Base-by-base conservation (phyloP, 768 basidiomycete species). In the Dendrothele bispora region DNA sequence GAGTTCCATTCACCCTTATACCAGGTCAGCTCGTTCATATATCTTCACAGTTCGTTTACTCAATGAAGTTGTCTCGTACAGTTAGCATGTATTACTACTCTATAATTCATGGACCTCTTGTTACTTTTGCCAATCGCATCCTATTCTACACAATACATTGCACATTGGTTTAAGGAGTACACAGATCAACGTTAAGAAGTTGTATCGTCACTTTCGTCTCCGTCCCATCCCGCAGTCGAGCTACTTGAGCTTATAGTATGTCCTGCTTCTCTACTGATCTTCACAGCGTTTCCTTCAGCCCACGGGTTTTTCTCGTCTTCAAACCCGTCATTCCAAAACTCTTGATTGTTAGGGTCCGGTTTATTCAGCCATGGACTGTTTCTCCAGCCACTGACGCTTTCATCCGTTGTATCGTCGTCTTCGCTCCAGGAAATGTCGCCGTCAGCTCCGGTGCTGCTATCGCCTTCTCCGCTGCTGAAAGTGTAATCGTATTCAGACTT, bases 201-300 rank as follows among this genome's bases (percentile, higher is more conserved):
- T 25, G 61, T 70, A 42, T 69, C 59, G 32, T 25, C 18, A 22
- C 72, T 75, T 46, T 71, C 67, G 48, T 77, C 73, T 11, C 71
- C 73, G 43, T 75, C 74, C 75, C 74, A 75, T 15, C 73, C 70
- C 5, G 68, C 63, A 17, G 67, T 68, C 22, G 72, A 68, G 46
- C 60, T 64, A 14, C 54, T 59, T 22, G 63, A 61, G 46, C 64
- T 70, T 43, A 54, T 49, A 6, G 57, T 55, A 37, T 54, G 25
- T 5, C 48, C 47, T 28, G 17, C 22, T 25, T 21, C 14, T 39
- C 17, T 25, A 22, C 36, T 36, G 32, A 35, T 20, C 45, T 51
- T 56, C 24, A 21, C 49, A 14, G 39, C 18, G 20, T 37, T 14
- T 22, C 4, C 15, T 41, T 52, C 49, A 20, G 27, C 35, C 21